These are phyloP conservation scores for Astrocystis sublimbata DNA, from an alignment of 495 filamentous ascomycete species.

Conservation along the genomic window DNA sequence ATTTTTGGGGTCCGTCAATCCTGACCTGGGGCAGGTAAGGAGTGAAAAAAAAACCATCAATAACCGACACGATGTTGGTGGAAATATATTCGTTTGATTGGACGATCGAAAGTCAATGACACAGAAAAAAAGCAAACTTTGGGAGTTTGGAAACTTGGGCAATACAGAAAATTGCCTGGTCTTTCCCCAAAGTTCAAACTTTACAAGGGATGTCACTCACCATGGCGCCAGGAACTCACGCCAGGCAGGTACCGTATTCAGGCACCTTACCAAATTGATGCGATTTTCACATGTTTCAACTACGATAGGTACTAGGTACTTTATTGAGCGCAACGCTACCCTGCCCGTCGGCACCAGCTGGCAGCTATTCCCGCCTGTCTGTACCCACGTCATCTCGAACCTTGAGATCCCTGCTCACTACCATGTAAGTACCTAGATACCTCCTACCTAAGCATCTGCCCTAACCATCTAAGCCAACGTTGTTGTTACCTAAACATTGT, in stretches of 20 bases:
- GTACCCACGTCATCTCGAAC: constrained; percentile 12
- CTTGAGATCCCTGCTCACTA: background rate
- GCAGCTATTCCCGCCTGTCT: background rate
- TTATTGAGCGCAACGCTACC: too few species aligned
- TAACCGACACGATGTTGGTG: background rate
- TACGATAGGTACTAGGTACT: too few species aligned
- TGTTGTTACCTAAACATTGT: background rate
- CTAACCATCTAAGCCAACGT: too few species aligned
- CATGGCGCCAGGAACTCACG: too few species aligned
- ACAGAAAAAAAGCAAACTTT: background rate
- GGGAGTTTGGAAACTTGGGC: background rate
- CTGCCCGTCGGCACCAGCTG: constrained; percentile 10
- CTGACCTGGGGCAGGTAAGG: background rate
- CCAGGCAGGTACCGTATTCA: background rate
- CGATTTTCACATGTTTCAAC: background rate
- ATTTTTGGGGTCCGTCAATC: constrained; percentile 21
- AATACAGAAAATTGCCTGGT: background rate
- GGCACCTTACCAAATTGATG: background rate
- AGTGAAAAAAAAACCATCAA: background rate
- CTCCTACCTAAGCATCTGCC: too few species aligned
- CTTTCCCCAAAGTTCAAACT: background rate
- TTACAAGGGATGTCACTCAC: too few species aligned
- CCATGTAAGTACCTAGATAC: background rate
- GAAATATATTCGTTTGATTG: background rate
- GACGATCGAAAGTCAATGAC: background rate